A percentile compares a stretch with the other conserved stretches of the same genome.
Evolutionary conservation across 2,329 filamentous ascomycete genomes (phyloP).

Genomic region (Fusarium begoniae): DNA sequence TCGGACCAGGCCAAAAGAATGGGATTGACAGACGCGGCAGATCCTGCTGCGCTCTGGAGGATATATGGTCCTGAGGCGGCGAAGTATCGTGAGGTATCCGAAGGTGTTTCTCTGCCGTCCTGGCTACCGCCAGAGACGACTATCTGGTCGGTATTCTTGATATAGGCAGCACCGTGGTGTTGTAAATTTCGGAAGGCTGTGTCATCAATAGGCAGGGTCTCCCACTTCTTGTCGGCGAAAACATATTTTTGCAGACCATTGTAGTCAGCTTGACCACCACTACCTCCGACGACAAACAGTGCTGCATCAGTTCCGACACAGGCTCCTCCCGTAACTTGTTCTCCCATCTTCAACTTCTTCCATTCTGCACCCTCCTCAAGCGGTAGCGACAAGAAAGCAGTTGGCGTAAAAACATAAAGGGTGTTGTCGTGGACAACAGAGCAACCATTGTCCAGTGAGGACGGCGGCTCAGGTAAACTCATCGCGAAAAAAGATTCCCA

Average conservation of each 20-base stretch:
- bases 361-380: slow-evolving; percentile 77
- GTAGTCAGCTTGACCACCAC: slow-evolving; percentile 63
- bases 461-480: slow-evolving; percentile 75
- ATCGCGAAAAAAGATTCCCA: slow-evolving; percentile 56
- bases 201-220: slow-evolving; percentile 50
- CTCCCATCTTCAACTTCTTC: slow-evolving; percentile 71
- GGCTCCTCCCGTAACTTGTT: slow-evolving; percentile 75
- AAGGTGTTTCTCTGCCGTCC: slow-evolving; percentile 64
- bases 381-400: slow-evolving; percentile 78
- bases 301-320: slow-evolving; percentile 79
- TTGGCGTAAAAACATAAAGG: slow-evolving; percentile 82
- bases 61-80: slow-evolving; percentile 70
- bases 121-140: slow-evolving; percentile 83
- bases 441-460: slow-evolving; percentile 79
- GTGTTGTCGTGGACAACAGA: slow-evolving; percentile 82
- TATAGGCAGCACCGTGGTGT: slow-evolving; percentile 79
- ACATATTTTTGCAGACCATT: slow-evolving; percentile 77
- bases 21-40: slow-evolving; percentile 71
- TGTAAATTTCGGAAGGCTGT: slow-evolving; percentile 66
- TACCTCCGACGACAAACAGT: slow-evolving; percentile 85
- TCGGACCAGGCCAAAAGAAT: slow-evolving; percentile 79
- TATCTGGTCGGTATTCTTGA: slow-evolving; percentile 75
- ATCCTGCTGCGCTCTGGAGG: slow-evolving; percentile 67
- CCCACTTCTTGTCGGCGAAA: slow-evolving; percentile 64
- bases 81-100: slow-evolving; percentile 80